These are phyloP conservation scores for Urtica urens DNA, from an alignment of 306 rosid species.

Conservation along the genomic window DNA sequence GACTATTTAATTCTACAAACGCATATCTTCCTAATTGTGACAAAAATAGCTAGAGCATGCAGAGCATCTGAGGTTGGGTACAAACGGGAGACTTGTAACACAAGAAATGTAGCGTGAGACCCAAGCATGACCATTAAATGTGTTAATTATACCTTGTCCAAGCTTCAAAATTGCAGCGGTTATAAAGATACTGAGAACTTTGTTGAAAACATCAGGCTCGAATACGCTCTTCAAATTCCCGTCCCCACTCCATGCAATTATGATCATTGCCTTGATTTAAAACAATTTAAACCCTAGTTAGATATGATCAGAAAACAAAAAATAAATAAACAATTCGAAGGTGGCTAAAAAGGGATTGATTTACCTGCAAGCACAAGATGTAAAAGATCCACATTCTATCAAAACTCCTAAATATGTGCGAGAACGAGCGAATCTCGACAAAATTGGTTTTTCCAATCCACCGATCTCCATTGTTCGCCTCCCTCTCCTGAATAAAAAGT, in stretches of 20 bases:
- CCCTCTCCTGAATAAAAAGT: conserved; percentile 35
- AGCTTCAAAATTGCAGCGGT: conserved; percentile 95
- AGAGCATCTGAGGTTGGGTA: no score
- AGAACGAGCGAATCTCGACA: conserved; percentile 88
- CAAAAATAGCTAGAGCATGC: no score
- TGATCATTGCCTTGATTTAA: conserved; percentile 70
- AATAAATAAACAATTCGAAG: background rate
- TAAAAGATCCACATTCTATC: conserved; percentile 97
- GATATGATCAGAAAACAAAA: conserved; percentile 7
- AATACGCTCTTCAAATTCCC: conserved; percentile 55
- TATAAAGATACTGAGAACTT: conserved; percentile 82
- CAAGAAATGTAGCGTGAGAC: no score
- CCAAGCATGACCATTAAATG: conserved; percentile 11
- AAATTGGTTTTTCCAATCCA: conserved; percentile 83
- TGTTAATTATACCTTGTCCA: conserved; percentile 63
- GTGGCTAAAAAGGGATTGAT: conserved; percentile 8
- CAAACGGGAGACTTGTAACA: no score
- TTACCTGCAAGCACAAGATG: conserved; percentile 80
- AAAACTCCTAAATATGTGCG: conserved; percentile 91
- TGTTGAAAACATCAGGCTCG: conserved; percentile 66
- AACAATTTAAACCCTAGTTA: conserved; percentile 18
- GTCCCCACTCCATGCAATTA: conserved; percentile 76
- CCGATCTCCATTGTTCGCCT: conserved; percentile 15
- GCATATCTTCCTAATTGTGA: no score
- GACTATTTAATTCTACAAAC: no score